A percentile compares a stretch with the other conserved stretches of the same genome.
phyloP scores from a whole-genome alignment of 345 rosid genomes.

The Eutrema yunnanense region DNA sequence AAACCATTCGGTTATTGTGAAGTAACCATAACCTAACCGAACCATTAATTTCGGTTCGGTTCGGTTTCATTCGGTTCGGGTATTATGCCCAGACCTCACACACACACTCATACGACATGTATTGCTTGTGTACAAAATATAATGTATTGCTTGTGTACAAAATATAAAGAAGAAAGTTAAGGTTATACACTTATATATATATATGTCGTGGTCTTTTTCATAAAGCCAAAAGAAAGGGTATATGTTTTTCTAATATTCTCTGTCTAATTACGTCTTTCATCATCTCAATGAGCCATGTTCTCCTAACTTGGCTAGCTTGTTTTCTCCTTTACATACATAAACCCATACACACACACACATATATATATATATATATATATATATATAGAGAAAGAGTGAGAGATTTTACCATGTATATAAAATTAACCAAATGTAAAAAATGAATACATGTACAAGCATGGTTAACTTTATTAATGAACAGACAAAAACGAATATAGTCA shows the following conservation, averaged over 20 bases:
- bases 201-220: too few relatives aligned
- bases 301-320: not conserved
- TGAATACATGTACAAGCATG: not conserved
- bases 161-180: not conserved
- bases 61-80: too few relatives aligned
- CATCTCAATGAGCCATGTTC: constrained; percentile 21
- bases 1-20: too few relatives aligned
- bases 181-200: not conserved
- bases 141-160: not conserved
- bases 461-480: not conserved
- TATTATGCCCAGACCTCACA: too few relatives aligned
- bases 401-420: too few relatives aligned
- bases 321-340: not conserved
- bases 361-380: too few relatives aligned
- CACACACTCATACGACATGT: not conserved
- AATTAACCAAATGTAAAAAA: too few relatives aligned
- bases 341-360: too few relatives aligned
- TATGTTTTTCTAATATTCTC: not conserved
- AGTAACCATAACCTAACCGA: too few relatives aligned
- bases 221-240: too few relatives aligned
- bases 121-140: not conserved
- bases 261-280: constrained; percentile 16
- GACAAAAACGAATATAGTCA: not conserved
- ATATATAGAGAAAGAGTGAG: too few relatives aligned
- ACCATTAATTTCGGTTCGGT: too few relatives aligned